These are phyloP conservation scores for Lipomyces lipofer DNA, from an alignment of 805 yeast genomes.

Conservation along the genomic window DNA sequence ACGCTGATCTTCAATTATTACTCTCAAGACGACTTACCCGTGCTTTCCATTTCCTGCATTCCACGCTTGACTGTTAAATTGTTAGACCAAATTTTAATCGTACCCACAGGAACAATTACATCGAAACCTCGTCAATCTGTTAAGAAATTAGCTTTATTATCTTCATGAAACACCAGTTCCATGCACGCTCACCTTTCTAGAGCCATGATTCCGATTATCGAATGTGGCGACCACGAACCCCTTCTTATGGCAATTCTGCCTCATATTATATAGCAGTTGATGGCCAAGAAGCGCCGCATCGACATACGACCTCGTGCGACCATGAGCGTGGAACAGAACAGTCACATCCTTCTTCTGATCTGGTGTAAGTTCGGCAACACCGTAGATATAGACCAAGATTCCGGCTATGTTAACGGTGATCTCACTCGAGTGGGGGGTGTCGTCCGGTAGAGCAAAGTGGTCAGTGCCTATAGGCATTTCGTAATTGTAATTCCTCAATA, in stretches of 20 bases:
- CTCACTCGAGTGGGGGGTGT: slow-evolving; percentile 22
- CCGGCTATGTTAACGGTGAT: slow-evolving; percentile 46
- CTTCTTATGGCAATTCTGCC: slow-evolving; percentile 14
- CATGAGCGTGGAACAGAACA: slow-evolving; percentile 51
- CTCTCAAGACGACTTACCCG: slow-evolving; percentile 39
- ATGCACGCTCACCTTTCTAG: slow-evolving; percentile 39
- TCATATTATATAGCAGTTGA: slow-evolving; percentile 40
- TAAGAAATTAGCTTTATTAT: not conserved
- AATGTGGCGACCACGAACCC: slow-evolving; percentile 50
- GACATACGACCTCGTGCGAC: slow-evolving; percentile 45
- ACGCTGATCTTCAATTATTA: too few relatives aligned
- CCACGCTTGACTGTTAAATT: slow-evolving; percentile 48
- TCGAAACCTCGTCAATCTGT: slow-evolving; percentile 12
- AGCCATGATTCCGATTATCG: slow-evolving; percentile 60
- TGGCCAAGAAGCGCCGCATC: slow-evolving; percentile 47
- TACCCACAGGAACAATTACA: slow-evolving; percentile 3
- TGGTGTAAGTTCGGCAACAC: slow-evolving; percentile 40
- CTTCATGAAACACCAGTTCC: not conserved
- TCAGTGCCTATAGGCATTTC: too few relatives aligned
- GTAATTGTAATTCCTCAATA: too few relatives aligned
- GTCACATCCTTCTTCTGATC: slow-evolving; percentile 36
- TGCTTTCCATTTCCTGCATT: slow-evolving; percentile 50
- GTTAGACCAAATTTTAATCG: not conserved
- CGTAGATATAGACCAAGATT: slow-evolving; percentile 47
- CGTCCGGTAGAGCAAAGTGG: slow-evolving; percentile 26